Conservation (phyloP, 257 asterid species). For the Mitragyna speciosa region DNA sequence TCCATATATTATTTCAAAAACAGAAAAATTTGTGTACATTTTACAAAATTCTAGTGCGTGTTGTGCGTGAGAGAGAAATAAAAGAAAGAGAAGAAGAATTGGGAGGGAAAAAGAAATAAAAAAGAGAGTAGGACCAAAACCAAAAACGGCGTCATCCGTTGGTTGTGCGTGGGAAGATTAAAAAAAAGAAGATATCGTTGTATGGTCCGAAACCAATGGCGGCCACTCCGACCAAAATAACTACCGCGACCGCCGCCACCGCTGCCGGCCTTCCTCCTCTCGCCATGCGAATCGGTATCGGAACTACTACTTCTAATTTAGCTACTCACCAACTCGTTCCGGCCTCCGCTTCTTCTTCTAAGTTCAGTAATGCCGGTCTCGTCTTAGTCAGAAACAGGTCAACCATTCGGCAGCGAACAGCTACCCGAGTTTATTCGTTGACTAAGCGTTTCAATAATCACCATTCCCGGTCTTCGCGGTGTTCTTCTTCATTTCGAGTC, state of each 20-base stretch:
- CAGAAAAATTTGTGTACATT: no score
- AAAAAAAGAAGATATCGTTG: conserved; percentile 11
- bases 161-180: not conserved
- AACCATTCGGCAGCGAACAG: conserved; percentile 2
- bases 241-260: conserved; percentile 7
- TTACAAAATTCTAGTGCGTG: no score
- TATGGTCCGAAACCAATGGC: conserved; percentile 47
- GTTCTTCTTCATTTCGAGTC: conserved; percentile 17
- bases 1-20: no score
- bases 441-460: conserved; percentile 6
- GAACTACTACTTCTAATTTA: conserved; percentile 1
- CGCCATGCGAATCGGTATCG: conserved; percentile 15
- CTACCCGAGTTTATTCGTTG: conserved; percentile 19
- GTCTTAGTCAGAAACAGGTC: conserved; percentile 9
- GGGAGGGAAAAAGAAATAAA: not conserved
- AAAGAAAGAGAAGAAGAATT: not conserved
- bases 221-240: conserved; percentile 16
- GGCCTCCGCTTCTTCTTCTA: conserved; percentile 15
- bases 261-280: not conserved
- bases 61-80: no score
- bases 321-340: not conserved
- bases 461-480: conserved; percentile 9
- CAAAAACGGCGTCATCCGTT: not conserved
- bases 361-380: conserved; percentile 9
- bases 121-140: not conserved